Evolutionary conservation across 768 basidiomycete genomes (phyloP).

Genomic region (Cystofilobasidium capitatum): DNA sequence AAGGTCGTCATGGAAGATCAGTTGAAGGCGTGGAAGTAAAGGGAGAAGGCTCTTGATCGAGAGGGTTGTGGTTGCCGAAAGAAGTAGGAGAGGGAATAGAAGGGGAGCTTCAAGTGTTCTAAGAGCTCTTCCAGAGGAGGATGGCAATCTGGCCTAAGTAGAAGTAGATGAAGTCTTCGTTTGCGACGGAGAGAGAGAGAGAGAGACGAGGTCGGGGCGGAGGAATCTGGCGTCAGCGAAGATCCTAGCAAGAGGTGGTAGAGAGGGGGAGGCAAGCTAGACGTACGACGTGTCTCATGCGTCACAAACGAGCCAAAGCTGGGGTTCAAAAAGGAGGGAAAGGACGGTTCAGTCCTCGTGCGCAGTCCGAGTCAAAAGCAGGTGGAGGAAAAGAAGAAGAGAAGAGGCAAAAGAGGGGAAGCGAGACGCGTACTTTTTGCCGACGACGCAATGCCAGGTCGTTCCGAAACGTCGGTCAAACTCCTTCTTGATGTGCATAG

Average conservation of each 20-base stretch:
- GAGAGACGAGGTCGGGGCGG: background rate
- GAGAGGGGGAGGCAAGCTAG: slow-evolving; percentile 1
- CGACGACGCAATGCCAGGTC: slow-evolving; percentile 98
- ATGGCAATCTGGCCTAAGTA: slow-evolving; percentile 87
- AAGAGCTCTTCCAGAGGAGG: slow-evolving; percentile 48
- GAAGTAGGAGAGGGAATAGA: no score
- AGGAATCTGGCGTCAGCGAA: background rate
- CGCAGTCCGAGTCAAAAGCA: background rate
- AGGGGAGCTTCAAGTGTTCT: background rate
- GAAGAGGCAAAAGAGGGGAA: no score
- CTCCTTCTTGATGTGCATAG: slow-evolving; percentile 96
- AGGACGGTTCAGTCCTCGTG: background rate
- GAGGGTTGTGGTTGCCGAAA: no score
- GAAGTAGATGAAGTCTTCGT: slow-evolving; percentile 98
- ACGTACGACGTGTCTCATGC: slow-evolving; percentile 52
- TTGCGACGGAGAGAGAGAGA: slow-evolving; percentile 48
- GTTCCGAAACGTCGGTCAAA: slow-evolving; percentile 84
- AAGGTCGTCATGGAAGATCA: no score
- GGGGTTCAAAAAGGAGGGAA: background rate
- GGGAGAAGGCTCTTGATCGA: no score
- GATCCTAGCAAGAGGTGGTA: slow-evolving; percentile 31
- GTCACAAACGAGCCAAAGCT: slow-evolving; percentile 94
- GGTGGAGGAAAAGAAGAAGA: background rate
- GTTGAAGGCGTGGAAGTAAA: no score
- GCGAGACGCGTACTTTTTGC: slow-evolving; percentile 78